These are phyloP conservation scores for Cruciata laevipes DNA, from an alignment of 257 asterid species.

Conservation along the genomic window DNA sequence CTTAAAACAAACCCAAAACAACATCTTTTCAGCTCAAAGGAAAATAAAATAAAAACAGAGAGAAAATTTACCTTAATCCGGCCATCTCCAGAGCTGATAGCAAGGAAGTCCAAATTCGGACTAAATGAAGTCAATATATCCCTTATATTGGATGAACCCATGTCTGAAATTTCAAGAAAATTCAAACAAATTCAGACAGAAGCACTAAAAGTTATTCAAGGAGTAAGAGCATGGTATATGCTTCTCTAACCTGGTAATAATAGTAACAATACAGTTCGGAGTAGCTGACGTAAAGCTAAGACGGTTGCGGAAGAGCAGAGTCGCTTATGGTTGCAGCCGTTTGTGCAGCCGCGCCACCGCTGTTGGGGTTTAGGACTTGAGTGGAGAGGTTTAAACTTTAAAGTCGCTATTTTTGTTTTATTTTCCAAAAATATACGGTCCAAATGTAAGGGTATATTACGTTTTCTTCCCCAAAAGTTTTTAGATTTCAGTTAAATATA, in stretches of 20 bases:
- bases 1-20: neutral
- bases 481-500: too few species aligned
- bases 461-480: neutral
- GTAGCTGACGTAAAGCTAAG: neutral
- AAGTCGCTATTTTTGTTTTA: too few species aligned
- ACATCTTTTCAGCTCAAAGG: neutral
- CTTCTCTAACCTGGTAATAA: neutral
- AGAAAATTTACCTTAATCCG: constrained; percentile 53
- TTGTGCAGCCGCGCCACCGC: constrained; percentile 1
- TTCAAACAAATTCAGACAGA: neutral
- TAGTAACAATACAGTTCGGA: neutral
- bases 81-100: constrained; percentile 71
- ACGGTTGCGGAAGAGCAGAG: neutral
- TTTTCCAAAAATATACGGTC: neutral
- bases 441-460: neutral
- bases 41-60: neutral
- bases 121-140: constrained; percentile 65
- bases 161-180: constrained; percentile 12
- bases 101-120: constrained; percentile 64
- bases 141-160: constrained; percentile 60
- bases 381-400: neutral
- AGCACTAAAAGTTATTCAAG: neutral
- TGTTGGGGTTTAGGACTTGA: neutral
- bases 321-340: neutral
- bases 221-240: neutral